These are phyloP conservation scores for Eucalyptus decipiens DNA, from an alignment of 345 rosid genomes.

Conservation along the genomic window DNA sequence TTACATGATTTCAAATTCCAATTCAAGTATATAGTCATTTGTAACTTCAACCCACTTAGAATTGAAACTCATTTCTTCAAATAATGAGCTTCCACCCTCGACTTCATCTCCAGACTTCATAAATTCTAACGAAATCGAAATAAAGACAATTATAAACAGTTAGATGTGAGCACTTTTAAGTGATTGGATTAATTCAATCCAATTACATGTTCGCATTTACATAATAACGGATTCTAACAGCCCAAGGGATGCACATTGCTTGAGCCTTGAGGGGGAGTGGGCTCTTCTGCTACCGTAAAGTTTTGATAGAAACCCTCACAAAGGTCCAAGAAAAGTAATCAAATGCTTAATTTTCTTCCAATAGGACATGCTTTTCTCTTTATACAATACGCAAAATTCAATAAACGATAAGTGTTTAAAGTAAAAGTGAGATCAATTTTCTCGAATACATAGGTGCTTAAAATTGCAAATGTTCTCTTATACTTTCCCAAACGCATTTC, in stretches of 20 bases:
- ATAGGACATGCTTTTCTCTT: background rate
- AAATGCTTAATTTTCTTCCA: background rate
- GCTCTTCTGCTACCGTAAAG: background rate
- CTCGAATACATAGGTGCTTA: accelerated
- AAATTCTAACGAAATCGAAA: background rate
- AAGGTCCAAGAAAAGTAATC: background rate
- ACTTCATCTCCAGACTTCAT: accelerated
- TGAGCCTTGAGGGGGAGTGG: background rate
- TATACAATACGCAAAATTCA: background rate
- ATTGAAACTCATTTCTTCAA: background rate
- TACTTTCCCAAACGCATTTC: background rate
- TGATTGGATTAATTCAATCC: background rate
- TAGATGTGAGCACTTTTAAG: background rate
- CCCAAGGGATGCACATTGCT: background rate
- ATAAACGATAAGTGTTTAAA: background rate
- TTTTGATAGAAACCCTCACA: background rate
- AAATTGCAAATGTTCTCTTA: background rate
- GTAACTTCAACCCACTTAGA: background rate
- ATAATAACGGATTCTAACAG: background rate
- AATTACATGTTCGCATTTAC: background rate
- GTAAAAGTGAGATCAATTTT: background rate
- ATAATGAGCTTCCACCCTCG: background rate
- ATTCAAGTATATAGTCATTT: background rate
- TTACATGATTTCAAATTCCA: background rate
- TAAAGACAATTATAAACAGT: background rate